These are phyloP conservation scores for Eucalyptus lansdowneana DNA, from an alignment of 345 rosid genomes.

Conservation along the genomic window DNA sequence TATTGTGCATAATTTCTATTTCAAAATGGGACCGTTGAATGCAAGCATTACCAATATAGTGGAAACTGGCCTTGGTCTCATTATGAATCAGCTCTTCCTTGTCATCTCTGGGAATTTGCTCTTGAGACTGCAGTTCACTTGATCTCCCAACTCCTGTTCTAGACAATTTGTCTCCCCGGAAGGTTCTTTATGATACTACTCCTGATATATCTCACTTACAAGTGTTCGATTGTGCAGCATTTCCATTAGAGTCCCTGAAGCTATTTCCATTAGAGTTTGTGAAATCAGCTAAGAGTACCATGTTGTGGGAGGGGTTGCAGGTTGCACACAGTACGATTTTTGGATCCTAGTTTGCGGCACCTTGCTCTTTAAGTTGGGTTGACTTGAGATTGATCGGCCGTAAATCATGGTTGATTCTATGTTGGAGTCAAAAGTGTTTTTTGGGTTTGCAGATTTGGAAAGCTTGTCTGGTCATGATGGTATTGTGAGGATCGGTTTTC, in stretches of 20 bases:
- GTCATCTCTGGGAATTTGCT: not conserved
- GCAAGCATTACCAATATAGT: not conserved
- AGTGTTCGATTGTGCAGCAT: not conserved
- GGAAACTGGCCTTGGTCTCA: not conserved
- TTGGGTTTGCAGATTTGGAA: no score
- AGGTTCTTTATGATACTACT: not conserved
- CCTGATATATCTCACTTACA: not conserved
- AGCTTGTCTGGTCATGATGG: no score
- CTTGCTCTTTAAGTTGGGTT: no score
- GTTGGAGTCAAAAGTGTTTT: no score
- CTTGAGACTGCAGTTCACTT: not conserved
- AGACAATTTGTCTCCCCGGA: not conserved
- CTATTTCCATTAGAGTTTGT: no score
- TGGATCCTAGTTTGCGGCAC: no score
- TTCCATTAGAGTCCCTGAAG: not conserved
- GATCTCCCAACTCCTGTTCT: not conserved
- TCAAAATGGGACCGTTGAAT: not conserved
- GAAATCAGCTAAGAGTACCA: no score
- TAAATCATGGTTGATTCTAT: no score
- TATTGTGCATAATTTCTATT: not conserved
- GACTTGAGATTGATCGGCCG: no score
- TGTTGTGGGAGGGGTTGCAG: no score
- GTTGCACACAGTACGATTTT: no score
- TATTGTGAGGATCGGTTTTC: no score
- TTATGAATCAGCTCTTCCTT: not conserved